Evolutionary conservation across 192 early-diverging fungal genomes (phyloP).

Genomic region (Helicostylum pulchrum): DNA sequence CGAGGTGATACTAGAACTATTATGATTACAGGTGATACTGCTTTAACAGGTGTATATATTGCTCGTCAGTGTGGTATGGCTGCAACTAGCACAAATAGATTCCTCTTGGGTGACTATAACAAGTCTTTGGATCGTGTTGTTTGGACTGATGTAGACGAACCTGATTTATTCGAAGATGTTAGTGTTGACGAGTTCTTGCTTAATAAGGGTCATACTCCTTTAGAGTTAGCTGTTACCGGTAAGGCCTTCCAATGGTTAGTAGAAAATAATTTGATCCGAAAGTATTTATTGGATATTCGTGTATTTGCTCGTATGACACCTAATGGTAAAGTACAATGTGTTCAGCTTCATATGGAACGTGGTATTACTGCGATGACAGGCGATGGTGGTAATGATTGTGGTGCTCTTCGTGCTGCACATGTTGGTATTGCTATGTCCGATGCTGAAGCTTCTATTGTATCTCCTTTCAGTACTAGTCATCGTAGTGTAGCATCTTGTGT

Average conservation of each 20-base stretch:
- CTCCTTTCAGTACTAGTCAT: constrained; percentile 69
- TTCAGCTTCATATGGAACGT: constrained; percentile 70
- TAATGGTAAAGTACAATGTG: constrained; percentile 68
- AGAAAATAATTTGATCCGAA: constrained; percentile 40
- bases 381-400: constrained; percentile 85
- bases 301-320: constrained; percentile 82
- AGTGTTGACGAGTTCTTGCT: constrained; percentile 29
- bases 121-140: constrained; percentile 36
- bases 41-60: constrained; percentile 71
- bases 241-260: constrained; percentile 59
- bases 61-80: constrained; percentile 57
- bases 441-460: constrained; percentile 77
- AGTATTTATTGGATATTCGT: constrained; percentile 64
- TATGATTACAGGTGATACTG: constrained; percentile 86
- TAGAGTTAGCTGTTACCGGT: constrained; percentile 72
- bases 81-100: constrained; percentile 17
- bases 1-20: constrained; percentile 65
- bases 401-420: constrained; percentile 76
- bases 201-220: constrained; percentile 33
- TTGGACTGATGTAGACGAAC: constrained; percentile 60
- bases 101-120: constrained; percentile 51
- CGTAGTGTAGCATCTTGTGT: constrained; percentile 66
- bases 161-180: constrained; percentile 34
- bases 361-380: constrained; percentile 81
- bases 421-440: constrained; percentile 79